Evolutionary conservation across 169 alveolate genomes (phyloP), one percentile per base, ranked within the genome.

Genomic region (Plasmodium berghei): DNA sequence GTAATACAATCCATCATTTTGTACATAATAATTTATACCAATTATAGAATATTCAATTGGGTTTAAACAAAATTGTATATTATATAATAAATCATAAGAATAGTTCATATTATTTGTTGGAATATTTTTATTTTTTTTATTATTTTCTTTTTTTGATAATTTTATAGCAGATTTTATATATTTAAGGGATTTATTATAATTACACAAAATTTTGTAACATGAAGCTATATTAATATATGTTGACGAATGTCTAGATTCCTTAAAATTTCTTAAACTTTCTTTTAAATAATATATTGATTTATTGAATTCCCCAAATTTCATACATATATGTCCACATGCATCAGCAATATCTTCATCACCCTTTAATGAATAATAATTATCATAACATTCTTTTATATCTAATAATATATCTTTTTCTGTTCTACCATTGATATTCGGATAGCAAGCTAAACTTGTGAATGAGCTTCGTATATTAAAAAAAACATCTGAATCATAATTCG

Each of bases 261-360:
- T 67, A 69, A 83, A 83, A 20, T 83, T 83, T 10, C 90, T 61
- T 61, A 83, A 49, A 45, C 93, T 89, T 67, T 91, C 94, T 91
- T 93, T 74, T 62, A 93, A 73, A 55, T 90, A 93, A 59, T 80
- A 77, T 61, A 93, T 66, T 14, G 95, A 90, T 48, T 67, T 74
- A 59, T 90, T 91, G 66, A 92, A 93, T 16, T 89, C 73, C 5
- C 95, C 95, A 45, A 93, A 92, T 26, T 85, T 72, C 95, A 93
- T 93, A 88, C 95, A 93, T n/a, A 93, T 59, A 80, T 93, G 94
- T 16, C 94, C 95, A 73, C 95, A 93, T 62, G 58, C 92, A 61
- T 93, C 95, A 1, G 94, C 93, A 28, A 93, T 91, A 48, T 93
- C 94, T 63, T 93, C 95, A 55, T 91, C 95, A 20, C 88, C 74